phyloP scores from a whole-genome alignment of 495 filamentous ascomycete species.

The Xylaria cubensis region DNA sequence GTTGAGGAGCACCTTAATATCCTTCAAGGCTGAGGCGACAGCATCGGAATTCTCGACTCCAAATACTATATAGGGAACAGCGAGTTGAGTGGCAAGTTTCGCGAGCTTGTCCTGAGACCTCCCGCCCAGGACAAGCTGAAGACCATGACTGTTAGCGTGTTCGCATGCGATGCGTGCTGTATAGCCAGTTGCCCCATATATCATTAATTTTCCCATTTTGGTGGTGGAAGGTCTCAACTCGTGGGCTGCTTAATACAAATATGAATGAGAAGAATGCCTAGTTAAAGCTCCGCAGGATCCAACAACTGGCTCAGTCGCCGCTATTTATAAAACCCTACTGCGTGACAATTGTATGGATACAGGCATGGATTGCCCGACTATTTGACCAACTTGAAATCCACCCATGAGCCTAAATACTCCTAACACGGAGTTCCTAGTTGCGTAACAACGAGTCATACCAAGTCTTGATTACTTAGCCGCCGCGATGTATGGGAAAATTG shows the following conservation, averaged over 20 bases:
- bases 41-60: background rate
- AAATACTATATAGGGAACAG: background rate
- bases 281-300: background rate
- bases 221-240: background rate
- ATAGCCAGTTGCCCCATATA: slow-evolving; percentile 23
- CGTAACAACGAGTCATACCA: background rate
- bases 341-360: background rate
- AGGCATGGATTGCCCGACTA: background rate
- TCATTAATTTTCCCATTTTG: slow-evolving; percentile 22
- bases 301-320: background rate
- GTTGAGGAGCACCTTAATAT: slow-evolving; percentile 22
- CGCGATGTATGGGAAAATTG: background rate
- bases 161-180: slow-evolving; percentile 22
- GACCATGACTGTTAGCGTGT: slow-evolving; percentile 9
- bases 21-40: background rate
- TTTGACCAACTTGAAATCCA: background rate
- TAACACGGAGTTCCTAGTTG: slow-evolving; percentile 2
- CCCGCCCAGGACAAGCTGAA: slow-evolving; percentile 14
- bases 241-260: background rate
- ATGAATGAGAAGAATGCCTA: background rate
- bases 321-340: background rate
- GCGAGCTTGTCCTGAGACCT: background rate
- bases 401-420: background rate
- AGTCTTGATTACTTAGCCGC: background rate
- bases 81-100: slow-evolving; percentile 6